A percentile compares a stretch with the other conserved stretches of the same genome.
These are phyloP conservation scores for Hordeum vulgare DNA, from an alignment of 176 grass and related monocot species.

Conservation along the genomic window MorexV3_pseudomolecules_assembly NC_058521.1:193235436-193235935, in stretches of 20 bases:
- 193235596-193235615: slow-evolving; percentile 31
- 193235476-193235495: slow-evolving; percentile 53
- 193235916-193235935: too few relatives aligned
- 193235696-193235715: too few relatives aligned
- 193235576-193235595: slow-evolving; percentile 46
- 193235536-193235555: slow-evolving; percentile 71
- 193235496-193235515: not conserved
- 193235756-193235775: not conserved
- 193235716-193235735: not conserved
- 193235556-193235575: slow-evolving; percentile 63
- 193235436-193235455: slow-evolving; percentile 59
- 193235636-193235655: slow-evolving; percentile 66
- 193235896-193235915: not conserved
- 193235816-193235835: too few relatives aligned
- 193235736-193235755: not conserved
- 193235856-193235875: too few relatives aligned
- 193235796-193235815: too few relatives aligned
- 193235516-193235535: slow-evolving; percentile 71
- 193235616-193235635: slow-evolving; percentile 69
- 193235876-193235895: not conserved
- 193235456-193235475: slow-evolving; percentile 65
- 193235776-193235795: too few relatives aligned
- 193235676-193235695: too few relatives aligned
- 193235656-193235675: slow-evolving; percentile 55
- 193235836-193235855: too few relatives aligned